Evolutionary conservation across 805 yeast genomes (phyloP).

Genomic region (Ogataea salicorniae): DNA sequence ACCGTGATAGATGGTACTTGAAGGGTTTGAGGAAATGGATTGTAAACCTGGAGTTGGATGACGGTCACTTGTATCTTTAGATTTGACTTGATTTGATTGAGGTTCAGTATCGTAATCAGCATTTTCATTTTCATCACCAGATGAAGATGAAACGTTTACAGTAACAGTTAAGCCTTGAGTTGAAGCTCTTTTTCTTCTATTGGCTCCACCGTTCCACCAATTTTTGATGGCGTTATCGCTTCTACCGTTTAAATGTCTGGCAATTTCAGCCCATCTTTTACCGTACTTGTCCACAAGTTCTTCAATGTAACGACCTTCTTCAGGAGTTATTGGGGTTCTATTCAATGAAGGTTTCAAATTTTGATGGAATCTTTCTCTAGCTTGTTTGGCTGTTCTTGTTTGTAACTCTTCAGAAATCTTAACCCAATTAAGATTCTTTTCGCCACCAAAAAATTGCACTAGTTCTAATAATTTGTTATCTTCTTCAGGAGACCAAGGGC

Average conservation of each 20-base stretch:
- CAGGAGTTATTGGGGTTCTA: constrained; percentile 75
- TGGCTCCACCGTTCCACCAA: constrained; percentile 97
- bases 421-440: constrained; percentile 67
- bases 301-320: constrained; percentile 80
- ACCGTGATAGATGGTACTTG: not conserved
- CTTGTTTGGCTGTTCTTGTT: constrained; percentile 84
- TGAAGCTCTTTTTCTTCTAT: constrained; percentile 61
- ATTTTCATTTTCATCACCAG: constrained; percentile 13
- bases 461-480: constrained; percentile 68
- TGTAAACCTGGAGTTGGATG: no score
- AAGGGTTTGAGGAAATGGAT: no score
- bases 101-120: not conserved
- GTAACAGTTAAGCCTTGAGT: constrained; percentile 19
- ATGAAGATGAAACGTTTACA: constrained; percentile 10
- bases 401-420: constrained; percentile 68
- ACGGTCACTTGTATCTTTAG: no score
- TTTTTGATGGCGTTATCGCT: constrained; percentile 89
- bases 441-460: constrained; percentile 67
- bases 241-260: constrained; percentile 80
- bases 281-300: constrained; percentile 74
- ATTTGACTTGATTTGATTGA: not conserved
- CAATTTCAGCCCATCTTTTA: constrained; percentile 90
- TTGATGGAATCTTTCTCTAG: constrained; percentile 88
- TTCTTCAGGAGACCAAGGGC: constrained; percentile 89
- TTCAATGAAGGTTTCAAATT: constrained; percentile 81